Conservation (phyloP, 352 stramenopile genomes). For the Pythium monospermum region DNA sequence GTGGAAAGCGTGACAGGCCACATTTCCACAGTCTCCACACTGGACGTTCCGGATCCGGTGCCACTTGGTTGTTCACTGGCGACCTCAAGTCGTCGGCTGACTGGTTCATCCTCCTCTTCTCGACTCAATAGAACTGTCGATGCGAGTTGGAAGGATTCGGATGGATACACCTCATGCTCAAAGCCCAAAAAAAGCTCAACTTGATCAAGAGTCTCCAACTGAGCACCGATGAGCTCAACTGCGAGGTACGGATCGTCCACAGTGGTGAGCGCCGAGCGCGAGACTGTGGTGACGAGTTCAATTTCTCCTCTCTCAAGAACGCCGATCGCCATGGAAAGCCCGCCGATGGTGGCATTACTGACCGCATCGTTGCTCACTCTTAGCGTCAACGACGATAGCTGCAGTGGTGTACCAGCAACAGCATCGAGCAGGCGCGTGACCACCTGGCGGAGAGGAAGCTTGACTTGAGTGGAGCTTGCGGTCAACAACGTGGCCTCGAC, state of each 20-base stretch:
- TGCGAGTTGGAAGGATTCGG: conserved; percentile 6
- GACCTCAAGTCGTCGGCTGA: not conserved
- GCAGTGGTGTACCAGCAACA: not conserved
- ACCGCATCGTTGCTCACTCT: not conserved
- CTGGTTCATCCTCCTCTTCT: not conserved
- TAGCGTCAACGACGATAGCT: not conserved
- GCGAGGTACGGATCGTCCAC: too few species aligned
- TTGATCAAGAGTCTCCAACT: not conserved
- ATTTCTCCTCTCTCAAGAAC: too few species aligned
- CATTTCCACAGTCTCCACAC: not conserved
- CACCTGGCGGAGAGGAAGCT: not conserved
- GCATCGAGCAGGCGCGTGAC: not conserved
- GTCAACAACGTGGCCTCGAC: not conserved
- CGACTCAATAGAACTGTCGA: not conserved
- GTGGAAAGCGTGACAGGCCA: conserved; percentile 14
- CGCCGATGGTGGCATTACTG: too few species aligned
- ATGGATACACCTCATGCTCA: conserved; percentile 3
- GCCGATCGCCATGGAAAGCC: too few species aligned
- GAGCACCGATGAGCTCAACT: conserved; percentile 1
- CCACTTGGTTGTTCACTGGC: not conserved
- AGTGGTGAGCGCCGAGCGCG: too few species aligned
- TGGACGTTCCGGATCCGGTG: not conserved
- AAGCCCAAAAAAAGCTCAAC: conserved; percentile 3
- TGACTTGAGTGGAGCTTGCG: not conserved
- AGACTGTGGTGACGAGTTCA: too few species aligned